Evolutionary conservation across 805 yeast species (phyloP), one percentile per base, ranked within the genome.

Genomic region (Isabelozyma pseudorhagii): DNA sequence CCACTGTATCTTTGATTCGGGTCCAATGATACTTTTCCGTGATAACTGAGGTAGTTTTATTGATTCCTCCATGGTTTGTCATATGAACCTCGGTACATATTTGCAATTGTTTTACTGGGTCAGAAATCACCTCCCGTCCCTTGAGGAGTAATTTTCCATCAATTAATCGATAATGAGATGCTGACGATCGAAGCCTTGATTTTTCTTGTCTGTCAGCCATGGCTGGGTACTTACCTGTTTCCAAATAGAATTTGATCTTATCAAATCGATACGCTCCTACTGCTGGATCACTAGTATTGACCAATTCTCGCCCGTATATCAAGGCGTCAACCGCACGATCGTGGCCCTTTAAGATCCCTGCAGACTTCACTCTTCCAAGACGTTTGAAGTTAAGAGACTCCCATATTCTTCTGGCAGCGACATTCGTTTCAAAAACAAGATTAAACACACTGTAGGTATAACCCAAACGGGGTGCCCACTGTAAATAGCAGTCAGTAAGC

Each of bases 391-490:
- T 84, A 41, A 87, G 75, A 9, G 84, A 74, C 58, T 89, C 96
- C 71, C 91, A 80, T 42, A 93, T 84, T 52, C 84, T 75, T 55
- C 94, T 75, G 4, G 96, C 94, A 1, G 96, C 85, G 15, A 81
- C 83, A 62, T 94, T 94, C 3, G 96, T 85, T 56, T 92, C 97
- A 66, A 89, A 94, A 3, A 93, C 90, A 49, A 93, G 72, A 54
- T 91, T 90, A 69, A 94, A 88, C 54, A 88, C 80, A 5, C 89
- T 80, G 55, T 90, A 87, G 0, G 93, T 87, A 67, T 88, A 93
- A 4, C 97, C 97, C 40, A 94, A 72, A 53, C 83, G 76, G 11
- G 93, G 93, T 1, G 97, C 90, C 98, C 98, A 94, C 51, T 86
- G 89, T 21, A 92, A 64, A 58, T 83, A 89, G 58, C 96, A 86